Base-by-base conservation (phyloP, 805 yeast species). In the Candida silvatica region DNA sequence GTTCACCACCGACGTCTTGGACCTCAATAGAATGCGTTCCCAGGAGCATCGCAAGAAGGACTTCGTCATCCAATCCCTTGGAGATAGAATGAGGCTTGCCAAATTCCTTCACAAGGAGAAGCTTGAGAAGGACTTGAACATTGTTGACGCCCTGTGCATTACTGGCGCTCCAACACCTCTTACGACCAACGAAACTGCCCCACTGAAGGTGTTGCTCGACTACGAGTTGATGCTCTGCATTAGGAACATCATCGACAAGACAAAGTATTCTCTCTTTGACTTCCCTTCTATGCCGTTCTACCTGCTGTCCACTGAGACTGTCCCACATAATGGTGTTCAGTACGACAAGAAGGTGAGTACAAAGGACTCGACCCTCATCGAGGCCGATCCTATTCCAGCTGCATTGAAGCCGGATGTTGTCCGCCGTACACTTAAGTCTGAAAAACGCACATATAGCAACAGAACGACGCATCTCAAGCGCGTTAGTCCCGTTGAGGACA, bases 241-340 rank as follows among this genome's bases (percentile, higher is more conserved):
- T 47, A 52, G 23, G n/a, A 76, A 75, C 8, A 76, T 85, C 36
- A 76, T 77, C 4, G 51, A 58, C 5, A 67, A 80, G 27, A 53
- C 60, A 7, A 69, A 84, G 11, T 66, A 66, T 35, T 70, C 77
- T 4, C 58, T 82, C 2, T 61, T 78, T 36, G 80, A 81, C 33
- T 74, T 41, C 34, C 37, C 37, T 1, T 47, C 59, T 4, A 38
- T 56, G 46, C 61, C 61, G 7, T 36, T 56, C 4, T 52, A 56
- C 31, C 42, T 56, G 32, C 47, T 56, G 4, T 34, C 53, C 2
- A 41, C 47, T 3, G 52, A 45, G 12, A 37, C 40, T 7, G 20
- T 43, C 3, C 27, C 31, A 14, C 36, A 36, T 6, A 28, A 34
- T 17, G 37, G 37, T 7, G 23, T 43, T 2, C 9, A 43, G 3